Conservation (phyloP, 306 rosid species). For the Astragalus glycyphyllos region DNA sequence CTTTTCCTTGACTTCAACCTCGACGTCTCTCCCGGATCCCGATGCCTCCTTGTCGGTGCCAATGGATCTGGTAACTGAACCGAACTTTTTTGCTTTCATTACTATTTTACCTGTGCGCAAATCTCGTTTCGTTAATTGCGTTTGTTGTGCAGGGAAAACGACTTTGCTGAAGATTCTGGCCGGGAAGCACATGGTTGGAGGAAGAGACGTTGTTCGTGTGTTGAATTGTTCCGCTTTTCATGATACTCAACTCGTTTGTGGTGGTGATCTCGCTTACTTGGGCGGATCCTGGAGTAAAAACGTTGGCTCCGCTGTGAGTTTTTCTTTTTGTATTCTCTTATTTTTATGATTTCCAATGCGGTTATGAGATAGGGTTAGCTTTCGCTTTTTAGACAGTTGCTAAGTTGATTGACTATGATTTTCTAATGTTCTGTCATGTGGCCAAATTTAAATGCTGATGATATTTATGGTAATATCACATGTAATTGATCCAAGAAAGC, state of each 20-base stretch:
- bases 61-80: slow-evolving; percentile 81
- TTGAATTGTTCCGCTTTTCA: slow-evolving; percentile 86
- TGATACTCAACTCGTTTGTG: slow-evolving; percentile 82
- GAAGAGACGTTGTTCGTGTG: slow-evolving; percentile 90
- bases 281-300: slow-evolving; percentile 96
- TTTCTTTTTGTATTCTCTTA: background rate
- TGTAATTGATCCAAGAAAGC: background rate
- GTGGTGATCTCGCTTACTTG: slow-evolving; percentile 90
- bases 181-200: slow-evolving; percentile 97
- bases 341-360: background rate
- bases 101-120: background rate
- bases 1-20: slow-evolving; percentile 77
- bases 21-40: slow-evolving; percentile 76
- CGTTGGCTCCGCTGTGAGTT: slow-evolving; percentile 87
- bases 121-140: background rate
- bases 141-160: slow-evolving; percentile 77
- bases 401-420: background rate
- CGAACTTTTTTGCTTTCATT: background rate
- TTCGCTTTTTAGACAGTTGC: background rate
- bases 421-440: background rate
- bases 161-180: slow-evolving; percentile 85
- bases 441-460: background rate
- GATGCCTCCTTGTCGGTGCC: slow-evolving; percentile 95
- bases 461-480: background rate
- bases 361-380: background rate